A percentile compares a stretch with the other conserved stretches of the same genome.
phyloP scores from a whole-genome alignment of 768 basidiomycete genomes.

The Termitomyces sp. region DNA sequence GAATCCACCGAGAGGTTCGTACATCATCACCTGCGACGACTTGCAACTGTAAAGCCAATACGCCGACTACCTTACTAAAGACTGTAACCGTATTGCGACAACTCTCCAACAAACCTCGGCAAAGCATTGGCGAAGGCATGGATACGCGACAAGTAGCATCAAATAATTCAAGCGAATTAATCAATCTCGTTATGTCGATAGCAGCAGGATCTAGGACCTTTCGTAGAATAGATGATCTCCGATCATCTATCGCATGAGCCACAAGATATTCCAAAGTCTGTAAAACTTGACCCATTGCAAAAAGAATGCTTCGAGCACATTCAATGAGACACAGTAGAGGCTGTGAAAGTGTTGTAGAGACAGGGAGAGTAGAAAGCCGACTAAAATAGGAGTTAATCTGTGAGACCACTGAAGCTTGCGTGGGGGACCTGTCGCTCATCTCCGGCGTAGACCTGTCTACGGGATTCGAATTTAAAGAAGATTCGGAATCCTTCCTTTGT shows the following conservation, averaged over 20 bases:
- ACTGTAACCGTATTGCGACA: slow-evolving; percentile 80
- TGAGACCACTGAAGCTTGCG: slow-evolving; percentile 53
- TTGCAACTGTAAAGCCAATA: slow-evolving; percentile 76
- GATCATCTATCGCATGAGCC: slow-evolving; percentile 75
- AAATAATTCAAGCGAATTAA: slow-evolving; percentile 86
- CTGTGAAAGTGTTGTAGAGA: slow-evolving; percentile 62
- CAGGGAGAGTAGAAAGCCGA: slow-evolving; percentile 75
- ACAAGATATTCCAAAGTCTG: slow-evolving; percentile 86
- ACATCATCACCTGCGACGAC: slow-evolving; percentile 70
- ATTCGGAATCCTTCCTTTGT: slow-evolving; percentile 43
- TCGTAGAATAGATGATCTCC: slow-evolving; percentile 70
- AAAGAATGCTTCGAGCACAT: slow-evolving; percentile 87
- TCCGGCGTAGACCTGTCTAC: slow-evolving; percentile 21
- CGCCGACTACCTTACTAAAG: slow-evolving; percentile 84
- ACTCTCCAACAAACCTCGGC: slow-evolving; percentile 72
- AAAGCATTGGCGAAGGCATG: slow-evolving; percentile 64
- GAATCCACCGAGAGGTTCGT: slow-evolving; percentile 82
- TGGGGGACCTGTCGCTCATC: slow-evolving; percentile 16
- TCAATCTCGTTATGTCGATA: slow-evolving; percentile 74
- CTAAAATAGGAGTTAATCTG: slow-evolving; percentile 93
- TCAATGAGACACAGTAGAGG: slow-evolving; percentile 71
- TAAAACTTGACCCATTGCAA: slow-evolving; percentile 88
- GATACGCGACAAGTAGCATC: slow-evolving; percentile 71
- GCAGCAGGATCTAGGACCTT: slow-evolving; percentile 86
- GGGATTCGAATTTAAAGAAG: slow-evolving; percentile 22